Base-by-base conservation (phyloP, 2,329 filamentous ascomycete species). In the Aspergillus sp. region DNA sequence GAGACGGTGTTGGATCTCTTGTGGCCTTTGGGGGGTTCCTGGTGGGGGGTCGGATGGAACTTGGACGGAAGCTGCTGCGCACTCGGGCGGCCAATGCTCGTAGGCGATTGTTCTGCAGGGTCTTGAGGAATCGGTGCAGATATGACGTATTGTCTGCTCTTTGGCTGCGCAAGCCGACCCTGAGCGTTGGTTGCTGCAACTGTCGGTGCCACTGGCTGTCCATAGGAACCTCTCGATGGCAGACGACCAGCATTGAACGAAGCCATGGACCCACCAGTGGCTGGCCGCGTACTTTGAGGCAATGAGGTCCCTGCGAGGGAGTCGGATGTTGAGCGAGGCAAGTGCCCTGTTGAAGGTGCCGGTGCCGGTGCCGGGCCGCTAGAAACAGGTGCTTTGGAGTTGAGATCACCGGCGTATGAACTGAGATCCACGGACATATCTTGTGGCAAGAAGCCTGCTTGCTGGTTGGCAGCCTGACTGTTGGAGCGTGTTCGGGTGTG, bases 131-230 rank as follows among this genome's bases (percentile, higher is more conserved):
- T 78, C 10, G 83, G 78, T 41, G 80, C 75, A 13, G 85, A 86
- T 29, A 91, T 89, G 39, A 81, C 79, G 61, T 90, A 88, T 51
- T 80, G 81, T 58, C 84, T 81, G 51, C 76, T 71, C 64, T 78
- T 80, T 8, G 87, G 87, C 62, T 95, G 91, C 52, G 93, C 87
- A 57, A 97, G 89, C 50, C 86, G 86, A 50, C 90, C 91, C 64
- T 95, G 87, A 4, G 81, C 90, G 65, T 93, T 95, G 41, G 90
- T 93, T 54, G 86, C 85, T 39, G 90, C 90, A 47, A 96, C 84
- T 38, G 89, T 82, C 28, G 93, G 90, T 43, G 89, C 88, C 37
- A 84, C 84, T 39, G 91, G 93, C 66, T 94, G 88, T 52, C 88
- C 88, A 65, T 97, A 96, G 45, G 87, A 85, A 64, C 86, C 78